phyloP scores from a whole-genome alignment of 2,329 filamentous ascomycete species.

The Fusarium secorum region DNA sequence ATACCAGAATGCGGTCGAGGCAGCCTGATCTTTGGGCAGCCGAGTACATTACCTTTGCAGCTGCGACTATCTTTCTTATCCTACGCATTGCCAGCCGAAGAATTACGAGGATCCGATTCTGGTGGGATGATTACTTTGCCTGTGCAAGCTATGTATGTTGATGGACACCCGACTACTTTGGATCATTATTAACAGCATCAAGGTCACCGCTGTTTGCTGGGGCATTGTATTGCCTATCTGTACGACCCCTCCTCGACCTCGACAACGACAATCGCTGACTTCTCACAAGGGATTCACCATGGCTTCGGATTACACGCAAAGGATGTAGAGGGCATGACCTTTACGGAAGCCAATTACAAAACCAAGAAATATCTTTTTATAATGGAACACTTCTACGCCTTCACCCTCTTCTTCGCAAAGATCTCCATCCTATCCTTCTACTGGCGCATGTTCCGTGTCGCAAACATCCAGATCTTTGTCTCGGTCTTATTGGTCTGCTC shows the following conservation, averaged over 20 bases:
- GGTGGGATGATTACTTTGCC: conserved; percentile 40
- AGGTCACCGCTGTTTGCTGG: conserved; percentile 29
- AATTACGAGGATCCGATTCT: conserved; percentile 20
- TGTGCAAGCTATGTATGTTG: conserved; percentile 28
- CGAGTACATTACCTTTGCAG: conserved; percentile 33
- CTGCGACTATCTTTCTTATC: conserved; percentile 26
- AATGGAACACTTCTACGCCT: conserved; percentile 43
- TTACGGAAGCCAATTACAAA: conserved; percentile 10
- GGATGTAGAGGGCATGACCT: conserved; percentile 9
- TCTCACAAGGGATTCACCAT: conserved; percentile 21
- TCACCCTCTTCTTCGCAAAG: conserved; percentile 43
- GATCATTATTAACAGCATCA: not conserved
- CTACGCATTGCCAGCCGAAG: conserved; percentile 30
- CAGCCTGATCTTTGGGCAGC: conserved; percentile 25
- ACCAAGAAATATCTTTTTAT: conserved; percentile 35
- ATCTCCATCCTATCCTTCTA: conserved; percentile 44
- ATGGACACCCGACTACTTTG: accelerated
- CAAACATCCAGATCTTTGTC: conserved; percentile 39
- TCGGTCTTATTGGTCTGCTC: conserved; percentile 37
- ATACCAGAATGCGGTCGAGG: conserved; percentile 8
- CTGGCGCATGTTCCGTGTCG: conserved; percentile 44
- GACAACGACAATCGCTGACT: not conserved
- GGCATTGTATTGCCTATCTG: conserved; percentile 26
- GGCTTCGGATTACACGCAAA: conserved; percentile 31
- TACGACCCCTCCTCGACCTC: not conserved